A percentile compares a stretch with the other conserved stretches of the same genome.
Conservation (phyloP, 2,329 filamentous ascomycete genomes). For the Claviceps africana region DNA sequence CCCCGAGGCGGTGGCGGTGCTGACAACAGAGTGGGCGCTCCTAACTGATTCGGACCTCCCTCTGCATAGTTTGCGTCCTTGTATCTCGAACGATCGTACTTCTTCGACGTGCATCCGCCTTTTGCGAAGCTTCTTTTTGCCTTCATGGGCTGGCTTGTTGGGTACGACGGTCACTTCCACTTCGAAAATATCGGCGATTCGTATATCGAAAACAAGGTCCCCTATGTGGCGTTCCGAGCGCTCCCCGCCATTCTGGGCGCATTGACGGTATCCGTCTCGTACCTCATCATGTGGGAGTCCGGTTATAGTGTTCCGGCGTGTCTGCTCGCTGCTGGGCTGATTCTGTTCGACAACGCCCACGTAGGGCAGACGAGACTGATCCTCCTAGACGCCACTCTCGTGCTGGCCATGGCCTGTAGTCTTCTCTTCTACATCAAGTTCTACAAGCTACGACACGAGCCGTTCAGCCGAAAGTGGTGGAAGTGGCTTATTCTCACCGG, state of each 20-base stretch:
- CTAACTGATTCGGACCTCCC: neutral
- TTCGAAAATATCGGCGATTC: slow-evolving; percentile 99
- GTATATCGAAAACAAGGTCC: slow-evolving; percentile 92
- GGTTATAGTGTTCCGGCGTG: slow-evolving; percentile 92
- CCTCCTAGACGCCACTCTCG: slow-evolving; percentile 81
- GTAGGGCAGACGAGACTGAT: slow-evolving; percentile 94
- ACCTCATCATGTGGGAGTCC: slow-evolving; percentile 99
- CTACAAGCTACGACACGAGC: slow-evolving; percentile 82
- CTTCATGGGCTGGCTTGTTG: slow-evolving; percentile 91
- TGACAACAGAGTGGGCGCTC: neutral
- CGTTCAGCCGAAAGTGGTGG: slow-evolving; percentile 97
- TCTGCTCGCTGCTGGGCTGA: slow-evolving; percentile 67
- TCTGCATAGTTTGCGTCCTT: slow-evolving; percentile 50
- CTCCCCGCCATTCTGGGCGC: slow-evolving; percentile 86
- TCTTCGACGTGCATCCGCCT: slow-evolving; percentile 98
- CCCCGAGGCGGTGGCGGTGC: neutral
- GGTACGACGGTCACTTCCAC: slow-evolving; percentile 91
- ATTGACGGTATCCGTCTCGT: slow-evolving; percentile 84
- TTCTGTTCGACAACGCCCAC: slow-evolving; percentile 95
- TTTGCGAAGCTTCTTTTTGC: slow-evolving; percentile 97
- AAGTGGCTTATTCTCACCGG: slow-evolving; percentile 96
- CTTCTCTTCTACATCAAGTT: slow-evolving; percentile 91
- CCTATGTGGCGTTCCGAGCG: slow-evolving; percentile 89
- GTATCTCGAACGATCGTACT: slow-evolving; percentile 94
- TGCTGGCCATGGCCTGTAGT: slow-evolving; percentile 92